Evolutionary conservation across 352 stramenopile genomes (phyloP).

Genomic region (Elongisporangium anandrum): DNA sequence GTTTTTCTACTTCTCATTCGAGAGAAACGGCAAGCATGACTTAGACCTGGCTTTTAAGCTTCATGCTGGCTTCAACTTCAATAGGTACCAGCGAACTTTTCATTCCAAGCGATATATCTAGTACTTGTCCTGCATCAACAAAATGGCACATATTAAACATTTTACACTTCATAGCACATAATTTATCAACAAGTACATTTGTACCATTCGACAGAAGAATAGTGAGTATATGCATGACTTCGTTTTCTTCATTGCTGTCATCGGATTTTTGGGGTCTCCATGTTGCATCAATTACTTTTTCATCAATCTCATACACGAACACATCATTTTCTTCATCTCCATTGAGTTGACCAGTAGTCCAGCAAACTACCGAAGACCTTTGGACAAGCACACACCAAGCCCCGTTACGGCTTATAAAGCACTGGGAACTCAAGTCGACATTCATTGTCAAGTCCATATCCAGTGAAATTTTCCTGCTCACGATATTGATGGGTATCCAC

Average conservation of each 20-base stretch:
- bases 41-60: neutral
- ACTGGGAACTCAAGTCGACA: neutral
- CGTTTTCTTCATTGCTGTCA: neutral
- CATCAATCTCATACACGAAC: neutral
- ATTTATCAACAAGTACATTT: neutral
- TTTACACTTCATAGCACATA: neutral
- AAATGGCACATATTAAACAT: neutral
- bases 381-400: neutral
- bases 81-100: neutral
- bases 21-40: neutral
- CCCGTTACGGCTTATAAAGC: neutral
- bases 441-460: neutral
- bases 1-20: neutral
- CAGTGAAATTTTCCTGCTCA: constrained; percentile 2
- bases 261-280: constrained; percentile 3
- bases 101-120: neutral
- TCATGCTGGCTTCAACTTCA: neutral
- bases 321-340: neutral
- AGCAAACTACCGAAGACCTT: neutral
- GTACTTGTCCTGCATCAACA: constrained; percentile 19
- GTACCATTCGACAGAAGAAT: constrained; percentile 27
- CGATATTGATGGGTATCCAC: constrained; percentile 11
- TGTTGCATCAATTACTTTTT: constrained; percentile 8
- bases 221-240: constrained; percentile 12
- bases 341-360: neutral